Evolutionary conservation across 495 filamentous ascomycete species (phyloP), one percentile per base, ranked within the genome.

Genomic region (Annulohypoxylon stygium): DNA sequence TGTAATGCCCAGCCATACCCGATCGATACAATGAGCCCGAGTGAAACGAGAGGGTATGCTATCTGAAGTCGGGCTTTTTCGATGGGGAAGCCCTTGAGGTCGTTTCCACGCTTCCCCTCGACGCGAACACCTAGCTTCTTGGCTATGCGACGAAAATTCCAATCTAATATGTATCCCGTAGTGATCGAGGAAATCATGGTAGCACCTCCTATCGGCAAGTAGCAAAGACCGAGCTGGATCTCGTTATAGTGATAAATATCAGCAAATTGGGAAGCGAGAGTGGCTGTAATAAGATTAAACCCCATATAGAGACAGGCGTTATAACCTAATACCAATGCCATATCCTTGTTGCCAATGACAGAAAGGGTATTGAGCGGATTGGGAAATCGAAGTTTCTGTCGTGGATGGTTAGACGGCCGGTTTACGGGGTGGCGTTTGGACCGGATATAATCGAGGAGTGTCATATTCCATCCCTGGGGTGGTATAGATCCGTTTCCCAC

Each of bases 401-500:
- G 83, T 39, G 69, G 65, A 41, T 70, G 73, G 61, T 77, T 77
- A 3, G 78, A 75, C 36, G 76, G 55, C 45, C 36, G 74, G 43
- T 72, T 73, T 36, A 69, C 67, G 18, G 48, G 48, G 50, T 80
- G 79, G 20, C 79, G 79, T 1, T 78, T 78, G 41, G 78, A 76
- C 9, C 74, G 76, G 16, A 82, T 25, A 57, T 81, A 83, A 43
- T 86, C 85, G n/a, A 87, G 2, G 1, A 82, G 57, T 0, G 83
- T 84, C 78, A 82, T 85, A 73, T 89, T 90, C 83, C 86, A 85
- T 0, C 85, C 82, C 67, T 78, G 83, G 2, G 88, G 79, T 0
- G 86, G 86, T 1, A 89, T 82, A 2, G 86, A 88, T 14, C 92
- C 92, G 77, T 93, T 90, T 0, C 90, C 92, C 0, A 94, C 92